These are phyloP conservation scores for Artomyces pyxidatus DNA, from an alignment of 768 basidiomycete species.

Conservation along the genomic window DNA sequence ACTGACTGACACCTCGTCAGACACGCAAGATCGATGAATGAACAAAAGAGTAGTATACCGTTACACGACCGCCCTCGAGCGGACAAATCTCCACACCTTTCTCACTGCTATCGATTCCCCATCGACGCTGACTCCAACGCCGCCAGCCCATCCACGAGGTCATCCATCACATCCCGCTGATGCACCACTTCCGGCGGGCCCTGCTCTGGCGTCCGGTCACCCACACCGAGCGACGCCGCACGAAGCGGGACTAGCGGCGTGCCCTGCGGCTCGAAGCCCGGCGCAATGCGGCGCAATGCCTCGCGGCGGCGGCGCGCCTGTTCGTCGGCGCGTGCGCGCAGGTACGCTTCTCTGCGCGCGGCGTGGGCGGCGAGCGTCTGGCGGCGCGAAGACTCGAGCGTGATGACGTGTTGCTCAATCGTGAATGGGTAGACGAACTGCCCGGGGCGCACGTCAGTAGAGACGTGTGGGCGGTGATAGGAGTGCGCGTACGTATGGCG, in stretches of 20 bases:
- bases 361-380: slow-evolving; percentile 56
- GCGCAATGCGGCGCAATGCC: slow-evolving; percentile 69
- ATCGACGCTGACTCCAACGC: neutral
- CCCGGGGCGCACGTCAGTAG: neutral
- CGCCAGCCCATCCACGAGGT: neutral
- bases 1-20: too few species aligned
- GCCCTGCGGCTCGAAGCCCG: slow-evolving; percentile 60
- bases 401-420: slow-evolving; percentile 78
- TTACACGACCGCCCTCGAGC: too few species aligned
- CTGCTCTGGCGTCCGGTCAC: neutral
- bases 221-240: neutral
- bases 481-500: slow-evolving; percentile 61
- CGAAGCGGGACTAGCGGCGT: slow-evolving; percentile 10
- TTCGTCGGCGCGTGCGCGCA: slow-evolving; percentile 68
- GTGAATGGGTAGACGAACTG: slow-evolving; percentile 98
- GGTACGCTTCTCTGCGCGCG: slow-evolving; percentile 60
- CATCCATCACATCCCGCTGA: neutral
- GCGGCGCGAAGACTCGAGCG: slow-evolving; percentile 65
- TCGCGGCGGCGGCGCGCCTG: slow-evolving; percentile 57
- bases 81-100: too few species aligned
- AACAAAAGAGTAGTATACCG: too few species aligned
- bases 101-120: too few species aligned
- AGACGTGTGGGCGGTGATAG: neutral
- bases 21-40: too few species aligned
- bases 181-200: neutral